phyloP scores from a whole-genome alignment of 345 rosid genomes.

The Stellera chamaejasme region DNA sequence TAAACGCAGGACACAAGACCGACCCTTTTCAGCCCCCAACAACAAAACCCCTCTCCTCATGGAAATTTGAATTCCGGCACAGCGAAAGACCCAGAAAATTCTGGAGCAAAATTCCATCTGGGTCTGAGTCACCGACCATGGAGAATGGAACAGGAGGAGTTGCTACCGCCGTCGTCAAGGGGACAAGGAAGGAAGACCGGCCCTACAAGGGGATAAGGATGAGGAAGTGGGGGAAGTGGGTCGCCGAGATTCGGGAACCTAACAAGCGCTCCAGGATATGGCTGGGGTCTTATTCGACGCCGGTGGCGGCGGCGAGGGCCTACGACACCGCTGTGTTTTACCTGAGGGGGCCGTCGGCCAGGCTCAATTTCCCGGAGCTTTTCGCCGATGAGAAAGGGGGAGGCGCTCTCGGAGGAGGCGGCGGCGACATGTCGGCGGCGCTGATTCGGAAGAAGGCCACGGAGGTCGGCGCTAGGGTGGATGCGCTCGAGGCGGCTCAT shows the following conservation, averaged over 20 bases:
- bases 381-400: slow-evolving; percentile 44
- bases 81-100: slow-evolving; percentile 9
- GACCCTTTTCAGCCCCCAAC: neutral
- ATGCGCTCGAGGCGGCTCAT: slow-evolving; percentile 59
- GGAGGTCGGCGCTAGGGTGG: slow-evolving; percentile 91
- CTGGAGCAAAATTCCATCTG: neutral
- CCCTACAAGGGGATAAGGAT: slow-evolving; percentile 94
- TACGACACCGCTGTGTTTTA: slow-evolving; percentile 95
- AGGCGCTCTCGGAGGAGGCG: slow-evolving; percentile 9
- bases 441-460: slow-evolving; percentile 76
- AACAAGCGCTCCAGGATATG: slow-evolving; percentile 91
- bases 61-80: slow-evolving; percentile 13
- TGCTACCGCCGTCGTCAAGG: slow-evolving; percentile 15
- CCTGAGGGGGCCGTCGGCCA: slow-evolving; percentile 88
- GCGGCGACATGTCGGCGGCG: slow-evolving; percentile 77
- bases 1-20: slow-evolving; percentile 9
- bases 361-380: slow-evolving; percentile 88
- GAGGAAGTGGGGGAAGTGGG: slow-evolving; percentile 99
- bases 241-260: slow-evolving; percentile 97
- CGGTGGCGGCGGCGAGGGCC: slow-evolving; percentile 92
- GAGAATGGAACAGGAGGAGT: slow-evolving; percentile 29
- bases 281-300: slow-evolving; percentile 94
- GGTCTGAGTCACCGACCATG: slow-evolving; percentile 12
- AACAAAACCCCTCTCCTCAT: slow-evolving; percentile 5
- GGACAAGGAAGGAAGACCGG: slow-evolving; percentile 40